A percentile compares a stretch with the other conserved stretches of the same genome.
These are phyloP conservation scores for Crotalaria pallida DNA, from an alignment of 306 rosid genomes.

Conservation along the genomic window DNA sequence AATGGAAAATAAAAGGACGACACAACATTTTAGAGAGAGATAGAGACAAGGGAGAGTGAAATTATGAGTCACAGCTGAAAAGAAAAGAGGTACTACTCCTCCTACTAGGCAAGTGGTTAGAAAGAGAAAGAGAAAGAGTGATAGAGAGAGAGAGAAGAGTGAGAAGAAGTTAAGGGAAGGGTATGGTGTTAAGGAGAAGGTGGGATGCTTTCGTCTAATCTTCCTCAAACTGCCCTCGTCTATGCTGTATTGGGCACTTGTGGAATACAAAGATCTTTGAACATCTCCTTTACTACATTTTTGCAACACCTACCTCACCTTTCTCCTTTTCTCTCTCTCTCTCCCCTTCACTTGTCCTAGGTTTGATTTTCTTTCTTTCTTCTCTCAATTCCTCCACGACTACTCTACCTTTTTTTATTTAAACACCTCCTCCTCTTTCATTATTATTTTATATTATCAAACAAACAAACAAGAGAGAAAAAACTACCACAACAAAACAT, in stretches of 20 bases:
- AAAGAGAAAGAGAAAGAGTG: slow-evolving; percentile 20
- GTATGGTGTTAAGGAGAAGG: slow-evolving; percentile 31
- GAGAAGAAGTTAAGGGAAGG: background rate
- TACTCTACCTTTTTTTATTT: background rate
- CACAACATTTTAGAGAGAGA: background rate
- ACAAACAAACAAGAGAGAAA: background rate
- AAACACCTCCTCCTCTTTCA: background rate
- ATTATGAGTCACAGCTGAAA: slow-evolving; percentile 39
- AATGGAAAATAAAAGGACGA: background rate
- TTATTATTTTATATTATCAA: slow-evolving; percentile 10
- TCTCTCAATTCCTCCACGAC: slow-evolving; percentile 3
- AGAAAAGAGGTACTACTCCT: slow-evolving; percentile 33
- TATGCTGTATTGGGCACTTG: slow-evolving; percentile 65
- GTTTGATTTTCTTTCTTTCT: slow-evolving; percentile 29
- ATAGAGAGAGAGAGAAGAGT: slow-evolving; percentile 22
- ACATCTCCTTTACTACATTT: slow-evolving; percentile 39
- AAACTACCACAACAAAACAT: background rate
- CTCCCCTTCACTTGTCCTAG: slow-evolving; percentile 30
- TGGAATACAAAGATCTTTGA: slow-evolving; percentile 43
- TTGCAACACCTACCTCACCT: slow-evolving; percentile 42
- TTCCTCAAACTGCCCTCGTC: slow-evolving; percentile 61
- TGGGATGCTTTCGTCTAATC: slow-evolving; percentile 50
- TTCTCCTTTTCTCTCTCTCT: slow-evolving; percentile 8
- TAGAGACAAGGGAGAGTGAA: slow-evolving; percentile 14
- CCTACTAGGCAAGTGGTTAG: slow-evolving; percentile 53